These are phyloP conservation scores for Penicillium maclennaniae DNA, from an alignment of 495 filamentous ascomycete species.

Conservation along the genomic window DNA sequence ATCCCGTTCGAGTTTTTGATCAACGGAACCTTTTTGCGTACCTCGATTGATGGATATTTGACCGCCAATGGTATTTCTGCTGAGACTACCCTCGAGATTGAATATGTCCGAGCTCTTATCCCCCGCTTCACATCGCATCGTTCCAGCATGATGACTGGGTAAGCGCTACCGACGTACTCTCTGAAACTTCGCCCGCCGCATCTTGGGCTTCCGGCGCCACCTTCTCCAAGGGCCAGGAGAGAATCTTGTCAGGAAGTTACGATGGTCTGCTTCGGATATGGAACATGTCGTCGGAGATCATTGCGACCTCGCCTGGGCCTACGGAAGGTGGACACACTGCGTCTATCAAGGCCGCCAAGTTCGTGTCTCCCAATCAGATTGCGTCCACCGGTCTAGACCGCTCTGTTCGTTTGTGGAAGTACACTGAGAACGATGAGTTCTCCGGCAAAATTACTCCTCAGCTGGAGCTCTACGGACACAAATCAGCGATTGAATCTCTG, in stretches of 20 bases:
- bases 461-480: slow-evolving; percentile 87
- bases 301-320: slow-evolving; percentile 63
- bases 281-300: slow-evolving; percentile 75
- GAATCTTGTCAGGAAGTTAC: slow-evolving; percentile 84
- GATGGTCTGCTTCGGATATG: slow-evolving; percentile 85
- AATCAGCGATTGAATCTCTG: slow-evolving; percentile 65
- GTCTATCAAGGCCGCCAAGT: slow-evolving; percentile 75
- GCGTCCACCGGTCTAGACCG: slow-evolving; percentile 80
- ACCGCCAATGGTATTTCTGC: slow-evolving; percentile 78
- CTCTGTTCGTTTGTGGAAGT: slow-evolving; percentile 83
- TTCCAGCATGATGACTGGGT: slow-evolving; percentile 98
- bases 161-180: slow-evolving; percentile 82
- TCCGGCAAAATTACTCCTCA: slow-evolving; percentile 64
- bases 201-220: slow-evolving; percentile 47
- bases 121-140: slow-evolving; percentile 76
- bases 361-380: slow-evolving; percentile 69
- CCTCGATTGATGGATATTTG: slow-evolving; percentile 85
- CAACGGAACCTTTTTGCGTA: slow-evolving; percentile 83
- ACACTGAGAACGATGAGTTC: slow-evolving; percentile 58
- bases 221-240: slow-evolving; percentile 50
- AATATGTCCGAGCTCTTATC: slow-evolving; percentile 91
- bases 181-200: slow-evolving; percentile 57
- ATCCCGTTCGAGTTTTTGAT: slow-evolving; percentile 95
- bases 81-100: slow-evolving; percentile 79
- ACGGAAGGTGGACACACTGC: slow-evolving; percentile 67